Conservation (phyloP, 1,284 basidiomycete species). For the Neolentinus lepideus region DNA sequence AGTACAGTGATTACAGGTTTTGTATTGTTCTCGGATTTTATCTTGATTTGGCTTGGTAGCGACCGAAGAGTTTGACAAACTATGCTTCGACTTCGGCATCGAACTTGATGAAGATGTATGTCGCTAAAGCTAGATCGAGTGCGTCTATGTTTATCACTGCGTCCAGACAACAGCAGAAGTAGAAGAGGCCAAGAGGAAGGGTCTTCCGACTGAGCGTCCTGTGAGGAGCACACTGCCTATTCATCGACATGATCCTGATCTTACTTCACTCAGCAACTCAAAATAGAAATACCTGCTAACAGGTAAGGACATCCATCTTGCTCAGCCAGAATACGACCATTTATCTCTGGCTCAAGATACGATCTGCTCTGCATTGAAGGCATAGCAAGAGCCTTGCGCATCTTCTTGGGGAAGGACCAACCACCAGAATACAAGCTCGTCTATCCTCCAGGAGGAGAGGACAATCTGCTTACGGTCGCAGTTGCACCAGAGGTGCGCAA, state of each 20-base stretch:
- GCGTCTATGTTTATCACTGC: not conserved
- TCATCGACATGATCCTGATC: not conserved
- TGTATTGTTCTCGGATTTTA: slow-evolving; percentile 5
- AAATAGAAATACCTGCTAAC: slow-evolving; percentile 98
- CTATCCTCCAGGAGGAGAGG: slow-evolving; percentile 61
- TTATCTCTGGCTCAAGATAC: slow-evolving; percentile 53
- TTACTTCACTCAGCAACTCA: slow-evolving; percentile 65
- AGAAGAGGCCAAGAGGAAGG: slow-evolving; percentile 74
- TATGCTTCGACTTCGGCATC: slow-evolving; percentile 96
- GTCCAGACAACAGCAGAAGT: slow-evolving; percentile 84
- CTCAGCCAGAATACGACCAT: not conserved
- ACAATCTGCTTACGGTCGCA: slow-evolving; percentile 58
- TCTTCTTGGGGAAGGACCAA: slow-evolving; percentile 74
- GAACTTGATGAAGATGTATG: slow-evolving; percentile 96
- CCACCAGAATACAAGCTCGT: slow-evolving; percentile 71
- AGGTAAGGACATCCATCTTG: slow-evolving; percentile 37
- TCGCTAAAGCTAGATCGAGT: slow-evolving; percentile 9
- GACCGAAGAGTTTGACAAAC: slow-evolving; percentile 89
- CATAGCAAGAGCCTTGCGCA: slow-evolving; percentile 80
- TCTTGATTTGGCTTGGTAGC: slow-evolving; percentile 39
- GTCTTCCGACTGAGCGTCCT: slow-evolving; percentile 75
- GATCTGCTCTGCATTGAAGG: slow-evolving; percentile 98
- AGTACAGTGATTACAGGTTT: slow-evolving; percentile 56
- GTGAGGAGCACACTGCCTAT: slow-evolving; percentile 32
- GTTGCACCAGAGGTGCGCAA: slow-evolving; percentile 62